Evolutionary conservation across 768 basidiomycete species (phyloP).

Genomic region (Astraeus odoratus): DNA sequence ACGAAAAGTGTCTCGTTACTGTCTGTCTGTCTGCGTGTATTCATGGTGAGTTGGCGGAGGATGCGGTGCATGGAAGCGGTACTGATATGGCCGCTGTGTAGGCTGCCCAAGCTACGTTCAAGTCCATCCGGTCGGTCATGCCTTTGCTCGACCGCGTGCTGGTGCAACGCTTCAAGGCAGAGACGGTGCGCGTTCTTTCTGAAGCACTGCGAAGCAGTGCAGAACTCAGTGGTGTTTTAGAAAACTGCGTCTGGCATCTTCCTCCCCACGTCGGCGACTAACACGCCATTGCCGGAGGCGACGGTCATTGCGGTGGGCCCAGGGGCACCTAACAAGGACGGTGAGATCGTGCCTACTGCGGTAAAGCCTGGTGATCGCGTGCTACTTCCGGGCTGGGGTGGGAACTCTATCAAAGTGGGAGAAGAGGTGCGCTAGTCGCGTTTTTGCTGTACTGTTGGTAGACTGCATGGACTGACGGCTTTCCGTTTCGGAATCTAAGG

Average conservation of each 20-base stretch:
- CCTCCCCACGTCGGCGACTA: constrained; percentile 86
- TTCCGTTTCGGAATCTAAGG: no score
- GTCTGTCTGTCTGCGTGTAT: constrained; percentile 6
- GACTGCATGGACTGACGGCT: background rate
- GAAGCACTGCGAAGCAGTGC: background rate
- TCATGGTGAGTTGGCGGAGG: constrained; percentile 21
- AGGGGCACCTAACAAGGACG: constrained; percentile 87
- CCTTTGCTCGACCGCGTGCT: constrained; percentile 95
- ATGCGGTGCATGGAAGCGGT: background rate
- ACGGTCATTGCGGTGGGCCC: constrained; percentile 95
- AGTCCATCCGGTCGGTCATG: constrained; percentile 83
- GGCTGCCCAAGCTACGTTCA: constrained; percentile 92
- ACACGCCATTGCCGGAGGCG: constrained; percentile 87
- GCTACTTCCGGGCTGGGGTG: constrained; percentile 94
- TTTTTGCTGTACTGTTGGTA: background rate
- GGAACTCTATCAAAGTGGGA: constrained; percentile 91
- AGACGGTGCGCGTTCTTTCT: constrained; percentile 55
- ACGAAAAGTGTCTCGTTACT: constrained; percentile 10
- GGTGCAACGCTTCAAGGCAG: constrained; percentile 95
- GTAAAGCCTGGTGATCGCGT: constrained; percentile 92
- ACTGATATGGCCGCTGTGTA: constrained; percentile 16
- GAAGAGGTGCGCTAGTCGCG: constrained; percentile 67
- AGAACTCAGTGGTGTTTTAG: constrained; percentile 33
- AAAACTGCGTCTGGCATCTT: constrained; percentile 98
- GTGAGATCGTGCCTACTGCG: constrained; percentile 59